Conservation (phyloP, 129 eudicot species). For the Deinandra increscens region DNA sequence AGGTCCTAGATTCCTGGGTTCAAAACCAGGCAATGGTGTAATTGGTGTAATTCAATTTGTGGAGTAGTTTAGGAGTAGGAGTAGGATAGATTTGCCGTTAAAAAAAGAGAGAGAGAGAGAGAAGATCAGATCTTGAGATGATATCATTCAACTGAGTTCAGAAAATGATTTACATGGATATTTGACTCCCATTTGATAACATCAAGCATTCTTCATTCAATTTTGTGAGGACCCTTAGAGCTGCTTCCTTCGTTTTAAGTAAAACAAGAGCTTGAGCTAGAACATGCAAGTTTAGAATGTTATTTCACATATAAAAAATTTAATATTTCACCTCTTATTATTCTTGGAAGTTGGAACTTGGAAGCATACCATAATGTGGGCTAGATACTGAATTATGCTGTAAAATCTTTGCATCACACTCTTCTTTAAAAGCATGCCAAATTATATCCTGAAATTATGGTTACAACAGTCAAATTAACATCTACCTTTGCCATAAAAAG, state of each 20-base stretch:
- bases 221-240: constrained; percentile 42
- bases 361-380: constrained; percentile 61
- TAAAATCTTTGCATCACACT: constrained; percentile 66
- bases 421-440: constrained; percentile 59
- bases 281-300: constrained; percentile 21
- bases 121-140: constrained; percentile 4
- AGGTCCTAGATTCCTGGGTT: too few relatives aligned
- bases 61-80: too few relatives aligned
- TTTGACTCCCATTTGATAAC: constrained; percentile 63
- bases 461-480: not conserved
- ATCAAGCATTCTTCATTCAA: constrained; percentile 64
- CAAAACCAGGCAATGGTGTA: too few relatives aligned
- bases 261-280: constrained; percentile 77
- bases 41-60: too few relatives aligned
- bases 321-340: not conserved
- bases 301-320: not conserved
- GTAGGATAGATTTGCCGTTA: too few relatives aligned
- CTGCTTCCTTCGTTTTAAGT: constrained; percentile 53
- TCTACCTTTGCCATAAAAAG: not conserved
- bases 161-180: not conserved
- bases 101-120: too few relatives aligned
- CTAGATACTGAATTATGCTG: constrained; percentile 50
- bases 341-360: too few relatives aligned
- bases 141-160: not conserved
- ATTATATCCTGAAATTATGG: constrained; percentile 56